Percentiles rank a stretch among this genome's conserved stretches.
Evolutionary conservation across 371 early-diverging fungal species (phyloP).

Genomic region (Saksenaea vasiformis): DNA sequence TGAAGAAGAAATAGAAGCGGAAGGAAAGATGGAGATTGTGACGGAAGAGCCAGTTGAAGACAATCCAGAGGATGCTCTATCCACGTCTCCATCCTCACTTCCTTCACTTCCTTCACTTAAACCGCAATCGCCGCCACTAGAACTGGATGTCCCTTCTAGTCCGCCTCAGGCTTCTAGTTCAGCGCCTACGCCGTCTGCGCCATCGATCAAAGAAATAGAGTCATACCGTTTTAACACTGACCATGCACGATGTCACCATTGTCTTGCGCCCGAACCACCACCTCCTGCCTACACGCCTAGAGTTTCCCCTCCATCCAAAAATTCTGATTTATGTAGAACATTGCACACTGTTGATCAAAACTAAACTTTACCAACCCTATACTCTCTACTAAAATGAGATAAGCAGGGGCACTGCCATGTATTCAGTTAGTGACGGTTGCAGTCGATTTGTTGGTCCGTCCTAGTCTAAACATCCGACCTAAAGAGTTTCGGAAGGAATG

Average conservation of each 20-base stretch:
- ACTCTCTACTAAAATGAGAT: neutral
- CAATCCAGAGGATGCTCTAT: too few relatives aligned
- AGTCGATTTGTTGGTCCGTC: slow-evolving; percentile 11
- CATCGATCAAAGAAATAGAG: neutral
- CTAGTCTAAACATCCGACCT: slow-evolving; percentile 44
- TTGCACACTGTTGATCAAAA: neutral
- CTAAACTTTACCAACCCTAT: neutral
- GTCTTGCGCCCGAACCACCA: neutral
- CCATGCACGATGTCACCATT: slow-evolving; percentile 5
- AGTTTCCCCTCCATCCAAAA: neutral
- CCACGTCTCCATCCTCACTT: too few relatives aligned
- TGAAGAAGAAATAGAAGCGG: neutral
- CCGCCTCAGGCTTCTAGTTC: neutral
- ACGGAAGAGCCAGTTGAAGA: neutral
- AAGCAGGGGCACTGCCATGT: slow-evolving; percentile 8
- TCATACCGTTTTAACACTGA: neutral
- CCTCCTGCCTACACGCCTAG: neutral
- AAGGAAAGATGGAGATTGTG: neutral
- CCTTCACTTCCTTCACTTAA: neutral
- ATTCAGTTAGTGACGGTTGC: slow-evolving; percentile 19
- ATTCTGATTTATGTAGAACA: neutral
- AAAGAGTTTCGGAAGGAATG: slow-evolving; percentile 35
- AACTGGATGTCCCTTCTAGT: neutral
- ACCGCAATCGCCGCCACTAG: neutral
- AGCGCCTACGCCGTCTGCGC: neutral